Evolutionary conservation across 2,329 filamentous ascomycete genomes (phyloP), one percentile per base, ranked within the genome.

Genomic region (Verticillium klebahnii): DNA sequence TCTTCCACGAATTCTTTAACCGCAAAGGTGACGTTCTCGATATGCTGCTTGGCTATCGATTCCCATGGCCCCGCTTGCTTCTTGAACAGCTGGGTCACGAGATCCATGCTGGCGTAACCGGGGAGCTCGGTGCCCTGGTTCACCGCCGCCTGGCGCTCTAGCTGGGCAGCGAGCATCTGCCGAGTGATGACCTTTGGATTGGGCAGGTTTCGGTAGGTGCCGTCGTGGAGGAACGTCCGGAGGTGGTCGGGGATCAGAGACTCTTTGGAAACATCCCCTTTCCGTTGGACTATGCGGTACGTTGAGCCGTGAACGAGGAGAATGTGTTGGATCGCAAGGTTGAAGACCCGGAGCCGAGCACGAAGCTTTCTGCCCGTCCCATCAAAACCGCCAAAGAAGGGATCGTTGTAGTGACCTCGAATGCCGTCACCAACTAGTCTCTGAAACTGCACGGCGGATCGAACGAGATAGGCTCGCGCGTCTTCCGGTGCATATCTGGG

Each of bases 61-160:
- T 71, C 67, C 80, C 79, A 82, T 0, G 75, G 76, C 5, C 62
- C 54, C 0, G 75, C 67, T 36, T 80, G 75, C 8, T 69, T 67
- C 31, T 72, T 71, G 65, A 82, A 81, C 1, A 81, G 65, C 36
- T 75, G 68, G 3, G 77, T 67, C 0, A 69, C 74, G 4, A 81
- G 68, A 0, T 74, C 69, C 15, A 68, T 68, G 45, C 77, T 80
- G 0, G 72, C 67, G 0, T 70, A 70, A 0, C 77, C 77, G 0
- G 77, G 75, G 23, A 80, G 75, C 56, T 79, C 77, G 1, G 62
- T 70, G 1, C 78, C 78, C 60, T 76, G 77, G 37, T 79, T 78
- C 0, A 62, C 64, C 0, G 73, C 71, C 1, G 74, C 76, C 7
- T 73, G 63, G 2, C 50, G 59, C 62, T 76, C 68, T 0, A 81